These are phyloP conservation scores for Pichia thaimueangensis DNA, from an alignment of 805 yeast species.

Conservation along the genomic window DNA sequence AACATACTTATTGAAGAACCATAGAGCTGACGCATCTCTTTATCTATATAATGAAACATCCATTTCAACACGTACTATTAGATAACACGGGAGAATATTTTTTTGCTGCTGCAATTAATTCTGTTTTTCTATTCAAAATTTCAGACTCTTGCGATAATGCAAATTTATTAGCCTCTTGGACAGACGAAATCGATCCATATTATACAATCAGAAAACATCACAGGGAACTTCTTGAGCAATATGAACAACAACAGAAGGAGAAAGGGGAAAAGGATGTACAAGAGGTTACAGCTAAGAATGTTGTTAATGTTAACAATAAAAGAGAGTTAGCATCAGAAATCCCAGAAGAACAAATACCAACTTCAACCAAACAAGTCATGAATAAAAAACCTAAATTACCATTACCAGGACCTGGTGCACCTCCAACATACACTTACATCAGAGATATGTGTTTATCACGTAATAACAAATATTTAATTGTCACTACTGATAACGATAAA, in stretches of 20 bases:
- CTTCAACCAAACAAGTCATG: constrained; percentile 28
- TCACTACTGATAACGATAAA: constrained; percentile 79
- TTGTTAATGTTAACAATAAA: constrained; percentile 13
- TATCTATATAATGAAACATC: constrained; percentile 63
- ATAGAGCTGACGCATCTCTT: no score
- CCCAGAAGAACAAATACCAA: constrained; percentile 14
- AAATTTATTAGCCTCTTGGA: constrained; percentile 51
- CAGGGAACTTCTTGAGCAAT: constrained; percentile 32
- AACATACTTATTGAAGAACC: no score
- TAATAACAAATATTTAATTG: constrained; percentile 50
- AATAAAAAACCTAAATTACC: constrained; percentile 45
- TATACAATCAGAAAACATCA: constrained; percentile 43
- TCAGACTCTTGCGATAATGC: constrained; percentile 31
- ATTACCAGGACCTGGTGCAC: constrained; percentile 63
- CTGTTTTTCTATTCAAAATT: constrained; percentile 46
- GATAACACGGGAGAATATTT: constrained; percentile 40
- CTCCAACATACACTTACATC: constrained; percentile 59
- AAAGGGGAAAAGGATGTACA: constrained; percentile 25
- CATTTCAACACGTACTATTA: constrained; percentile 54
- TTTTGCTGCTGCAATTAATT: constrained; percentile 53
- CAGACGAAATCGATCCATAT: constrained; percentile 48
- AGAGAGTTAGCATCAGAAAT: constrained; percentile 5
- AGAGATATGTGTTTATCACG: constrained; percentile 53
- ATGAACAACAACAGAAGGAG: constrained; percentile 20
- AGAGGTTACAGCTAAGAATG: constrained; percentile 20